Evolutionary conservation across 345 rosid genomes (phyloP).

Genomic region (Theobroma cacao): DNA sequence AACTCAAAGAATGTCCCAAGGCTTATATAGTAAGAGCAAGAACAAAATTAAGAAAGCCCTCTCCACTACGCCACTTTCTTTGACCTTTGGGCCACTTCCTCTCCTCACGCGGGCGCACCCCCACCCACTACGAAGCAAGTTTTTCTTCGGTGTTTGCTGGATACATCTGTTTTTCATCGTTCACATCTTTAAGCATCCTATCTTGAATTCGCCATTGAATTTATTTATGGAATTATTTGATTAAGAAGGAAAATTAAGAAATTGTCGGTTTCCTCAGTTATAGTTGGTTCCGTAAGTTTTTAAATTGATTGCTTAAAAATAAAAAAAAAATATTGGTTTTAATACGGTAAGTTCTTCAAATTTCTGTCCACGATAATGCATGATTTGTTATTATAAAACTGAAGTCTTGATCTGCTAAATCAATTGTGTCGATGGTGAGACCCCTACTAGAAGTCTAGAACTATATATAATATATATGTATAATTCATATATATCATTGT

Average conservation of each 20-base stretch:
- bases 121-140: constrained; percentile 14
- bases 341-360: background rate
- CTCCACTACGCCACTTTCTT: constrained; percentile 43
- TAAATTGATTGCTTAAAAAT: background rate
- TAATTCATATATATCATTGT: background rate
- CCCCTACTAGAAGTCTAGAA: background rate
- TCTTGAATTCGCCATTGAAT: background rate
- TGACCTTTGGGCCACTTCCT: constrained; percentile 28
- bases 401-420: background rate
- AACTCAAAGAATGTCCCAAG: background rate
- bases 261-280: background rate
- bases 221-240: background rate
- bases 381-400: background rate
- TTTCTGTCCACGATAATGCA: background rate
- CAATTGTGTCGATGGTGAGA: background rate
- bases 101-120: constrained; percentile 20
- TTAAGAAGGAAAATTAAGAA: background rate
- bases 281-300: background rate
- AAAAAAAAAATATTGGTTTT: no score
- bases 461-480: background rate
- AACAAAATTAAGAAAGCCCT: background rate
- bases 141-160: background rate
- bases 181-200: background rate
- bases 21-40: constrained; percentile 14
- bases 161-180: background rate